Evolutionary conservation across 768 basidiomycete species (phyloP), one percentile per base, ranked within the genome.

Genomic region (Suillus paluster): DNA sequence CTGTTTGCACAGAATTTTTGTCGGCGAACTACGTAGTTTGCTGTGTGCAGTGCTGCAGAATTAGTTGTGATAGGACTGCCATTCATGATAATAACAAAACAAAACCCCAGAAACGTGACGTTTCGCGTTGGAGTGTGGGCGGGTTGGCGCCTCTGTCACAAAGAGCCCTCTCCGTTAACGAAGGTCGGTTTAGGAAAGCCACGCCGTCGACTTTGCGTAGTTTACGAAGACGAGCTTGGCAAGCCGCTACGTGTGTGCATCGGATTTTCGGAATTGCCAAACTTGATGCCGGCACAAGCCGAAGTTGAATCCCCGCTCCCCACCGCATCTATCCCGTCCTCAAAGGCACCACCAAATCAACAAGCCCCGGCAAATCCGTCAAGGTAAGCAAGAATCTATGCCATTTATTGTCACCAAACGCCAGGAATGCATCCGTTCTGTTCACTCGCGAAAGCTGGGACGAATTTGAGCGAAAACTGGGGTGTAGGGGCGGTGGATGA

Each of bases 321-420:
- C 66, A 33, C 45, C 54, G 61, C 57, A 55, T 36, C 34, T 14
- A 46, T 58, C 67, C 49, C 61, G 63, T 52, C 52, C 57, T 63
- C 67, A 58, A 60, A 65, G 55, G 56, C 49, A 61, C 41, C 46
- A 63, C 64, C 68, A 64, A 67, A 65, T 53, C 65, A 66, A 63
- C 68, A 70, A 70, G 64, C 52, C 69, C 73, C 72, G 69, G 70
- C 62, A 80, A 82, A 80, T 75, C 67, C 81, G 71, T 80, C 86
- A 86, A 88, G 85, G 86, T 87, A 77, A 84, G 85, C 79, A 66
- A 73, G 65, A 70, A 77, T 77, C 67, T 66, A 72, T 65, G 72
- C 64, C 60, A 53, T 59, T 65, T 52, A 27, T 56, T 64, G 44
- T 63, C 55, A 56, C 49, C 58, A 56, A 63, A 62, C 27, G n/a